Conservation (phyloP, 2,329 filamentous ascomycete species). For the Samsoniella hepiali region DNA sequence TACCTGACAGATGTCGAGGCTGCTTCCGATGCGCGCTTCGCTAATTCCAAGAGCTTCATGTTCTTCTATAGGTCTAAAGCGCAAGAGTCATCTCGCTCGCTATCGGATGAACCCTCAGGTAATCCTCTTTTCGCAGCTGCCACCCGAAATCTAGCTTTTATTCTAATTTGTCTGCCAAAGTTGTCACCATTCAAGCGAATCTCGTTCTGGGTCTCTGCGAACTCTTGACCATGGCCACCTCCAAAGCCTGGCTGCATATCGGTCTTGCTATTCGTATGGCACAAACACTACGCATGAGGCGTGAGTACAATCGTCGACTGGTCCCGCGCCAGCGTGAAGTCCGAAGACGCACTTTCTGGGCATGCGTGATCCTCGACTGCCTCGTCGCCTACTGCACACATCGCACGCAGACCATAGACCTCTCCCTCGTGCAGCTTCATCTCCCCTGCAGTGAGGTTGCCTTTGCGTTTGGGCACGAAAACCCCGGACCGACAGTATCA, state of each 20-base stretch:
- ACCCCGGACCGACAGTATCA: neutral
- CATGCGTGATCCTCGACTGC: slow-evolving; percentile 1
- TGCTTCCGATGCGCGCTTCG: neutral
- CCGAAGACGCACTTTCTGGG: slow-evolving; percentile 5
- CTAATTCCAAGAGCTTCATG: slow-evolving; percentile 2
- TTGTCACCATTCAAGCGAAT: slow-evolving; percentile 6
- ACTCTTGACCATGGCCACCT: slow-evolving; percentile 8
- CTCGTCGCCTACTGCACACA: slow-evolving; percentile 8
- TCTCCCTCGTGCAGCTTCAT: neutral
- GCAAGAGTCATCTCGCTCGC: neutral
- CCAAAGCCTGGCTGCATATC: slow-evolving; percentile 11
- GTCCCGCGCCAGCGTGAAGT: slow-evolving; percentile 5
- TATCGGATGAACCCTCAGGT: slow-evolving; percentile 1
- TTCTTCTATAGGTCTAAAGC: slow-evolving; percentile 1
- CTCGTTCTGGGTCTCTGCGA: slow-evolving; percentile 8
- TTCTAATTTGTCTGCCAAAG: neutral
- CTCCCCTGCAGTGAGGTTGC: slow-evolving; percentile 9
- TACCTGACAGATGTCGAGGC: slow-evolving; percentile 6
- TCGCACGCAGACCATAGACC: slow-evolving; percentile 8
- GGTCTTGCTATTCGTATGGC: slow-evolving; percentile 8
- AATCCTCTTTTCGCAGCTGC: neutral
- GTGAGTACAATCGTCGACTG: slow-evolving; percentile 1
- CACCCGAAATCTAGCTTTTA: too few relatives aligned
- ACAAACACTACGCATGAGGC: slow-evolving; percentile 3
- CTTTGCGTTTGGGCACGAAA: slow-evolving; percentile 10